phyloP scores from a whole-genome alignment of 805 yeast genomes.

The Saturnispora serradocipensis region DNA sequence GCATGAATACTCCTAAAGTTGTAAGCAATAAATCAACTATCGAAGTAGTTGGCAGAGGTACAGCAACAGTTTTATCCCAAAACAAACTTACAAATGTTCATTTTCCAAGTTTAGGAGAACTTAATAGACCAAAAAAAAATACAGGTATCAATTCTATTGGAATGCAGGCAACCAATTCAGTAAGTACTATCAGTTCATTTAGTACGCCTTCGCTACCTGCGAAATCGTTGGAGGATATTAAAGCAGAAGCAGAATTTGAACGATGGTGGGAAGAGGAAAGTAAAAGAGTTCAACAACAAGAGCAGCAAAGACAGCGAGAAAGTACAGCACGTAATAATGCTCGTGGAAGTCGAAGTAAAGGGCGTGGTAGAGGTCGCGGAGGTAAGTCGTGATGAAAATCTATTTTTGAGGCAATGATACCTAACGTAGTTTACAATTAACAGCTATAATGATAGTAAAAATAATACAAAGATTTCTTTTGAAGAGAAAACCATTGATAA shows the following conservation, averaged over 20 bases:
- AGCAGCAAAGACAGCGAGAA: conserved; percentile 9
- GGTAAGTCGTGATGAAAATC: not conserved
- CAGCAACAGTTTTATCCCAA: conserved; percentile 36
- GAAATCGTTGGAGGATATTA: conserved; percentile 52
- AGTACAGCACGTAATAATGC: not conserved
- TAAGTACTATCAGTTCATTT: not conserved
- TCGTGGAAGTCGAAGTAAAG: not conserved
- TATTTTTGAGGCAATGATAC: not conserved
- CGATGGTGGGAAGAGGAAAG: conserved; percentile 84
- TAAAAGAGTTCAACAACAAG: conserved; percentile 44
- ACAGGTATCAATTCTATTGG: not conserved
- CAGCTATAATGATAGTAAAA: not conserved
- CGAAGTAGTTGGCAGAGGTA: conserved; percentile 6
- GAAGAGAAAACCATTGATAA: not conserved
- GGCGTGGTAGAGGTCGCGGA: not conserved
- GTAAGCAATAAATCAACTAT: conserved; percentile 1
- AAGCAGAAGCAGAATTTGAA: conserved; percentile 76
- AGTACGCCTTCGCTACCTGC: not conserved
- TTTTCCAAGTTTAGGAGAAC: conserved; percentile 16
- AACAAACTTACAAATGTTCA: conserved; percentile 12
- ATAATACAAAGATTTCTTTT: not conserved
- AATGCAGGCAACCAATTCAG: not conserved
- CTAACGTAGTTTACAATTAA: not conserved
- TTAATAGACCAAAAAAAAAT: conserved; percentile 3
- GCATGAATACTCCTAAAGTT: conserved; percentile 10